Evolutionary conservation across 2,329 filamentous ascomycete genomes (phyloP), one percentile per base, ranked within the genome.

Genomic region (Neobulgaria alba): DNA sequence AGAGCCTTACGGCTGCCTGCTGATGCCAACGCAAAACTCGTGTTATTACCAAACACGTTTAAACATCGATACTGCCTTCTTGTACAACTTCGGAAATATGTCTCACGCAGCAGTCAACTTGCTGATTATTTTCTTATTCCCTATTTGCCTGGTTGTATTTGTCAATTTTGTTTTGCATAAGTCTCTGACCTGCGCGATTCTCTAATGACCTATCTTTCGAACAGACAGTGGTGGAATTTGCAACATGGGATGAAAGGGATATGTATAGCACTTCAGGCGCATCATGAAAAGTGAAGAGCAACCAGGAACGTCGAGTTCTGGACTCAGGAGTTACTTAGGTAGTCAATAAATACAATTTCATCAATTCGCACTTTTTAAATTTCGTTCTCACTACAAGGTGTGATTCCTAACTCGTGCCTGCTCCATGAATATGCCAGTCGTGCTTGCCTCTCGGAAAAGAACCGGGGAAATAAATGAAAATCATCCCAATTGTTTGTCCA

Each of bases 241-340:
- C 51, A 44, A 56, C 38, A 52, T 52, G 56, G 55, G 42, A 57
- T 54, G 53, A 59, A 12, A 48, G 57, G 52, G 48, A 36, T 57
- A 49, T 54, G 52, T 56, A 58, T 55, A 47, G 51, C 50, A 56
- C 57, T 41, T 43, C 42, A 50, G 55, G 57, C 55, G 57, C 49
- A 51, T 52, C n/a, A 39, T 43, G 41, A 56, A 57, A 58, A 57
- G 49, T 56, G 47, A 36, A 42, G 36, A 42, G 49, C 48, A 45
- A 38, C n/a, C n/a, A n/a, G n/a, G n/a, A n/a, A n/a, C n/a, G n/a
- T n/a, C n/a, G n/a, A n/a, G n/a, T n/a, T n/a, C n/a, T n/a, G n/a
- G n/a, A n/a, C 39, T 42, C 21, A 34, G 30, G 34, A 18, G 29
- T 16, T 40, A 23, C 21, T 45, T 43, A 48, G 36, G 42, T 47